Evolutionary conservation across 139 green algal species (phyloP).

Genomic region (Protoeuglena noctilucae): DNA sequence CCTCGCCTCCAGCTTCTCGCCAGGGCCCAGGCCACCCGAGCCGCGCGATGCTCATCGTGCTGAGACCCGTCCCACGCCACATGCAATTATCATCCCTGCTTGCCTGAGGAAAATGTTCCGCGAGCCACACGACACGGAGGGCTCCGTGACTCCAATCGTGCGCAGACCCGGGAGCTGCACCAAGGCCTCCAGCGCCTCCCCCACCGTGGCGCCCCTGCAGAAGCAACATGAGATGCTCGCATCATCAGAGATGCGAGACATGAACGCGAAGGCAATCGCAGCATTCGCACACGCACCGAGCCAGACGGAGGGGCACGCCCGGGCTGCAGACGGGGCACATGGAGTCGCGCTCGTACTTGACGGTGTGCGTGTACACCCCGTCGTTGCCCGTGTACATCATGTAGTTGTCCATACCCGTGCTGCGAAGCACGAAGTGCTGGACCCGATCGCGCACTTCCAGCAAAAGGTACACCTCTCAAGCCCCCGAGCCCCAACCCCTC

Average conservation of each 20-base stretch:
- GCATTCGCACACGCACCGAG: conserved; percentile 1
- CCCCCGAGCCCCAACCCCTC: too few species aligned
- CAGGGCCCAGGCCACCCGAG: background rate
- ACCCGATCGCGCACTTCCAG: too few species aligned
- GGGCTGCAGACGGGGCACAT: conserved; percentile 75
- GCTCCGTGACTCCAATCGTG: background rate
- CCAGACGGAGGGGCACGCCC: conserved; percentile 52
- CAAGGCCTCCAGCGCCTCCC: conserved; percentile 31
- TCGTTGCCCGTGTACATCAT: conserved; percentile 76
- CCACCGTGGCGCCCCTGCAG: conserved; percentile 32
- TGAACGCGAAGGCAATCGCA: background rate
- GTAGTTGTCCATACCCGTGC: conserved; percentile 81
- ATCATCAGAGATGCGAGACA: background rate
- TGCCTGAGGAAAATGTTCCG: background rate
- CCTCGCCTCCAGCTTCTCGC: conserved; percentile 46
- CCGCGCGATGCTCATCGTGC: background rate
- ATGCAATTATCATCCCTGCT: background rate
- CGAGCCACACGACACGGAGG: conserved; percentile 1
- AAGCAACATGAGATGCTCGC: background rate
- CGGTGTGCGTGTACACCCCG: conserved; percentile 87
- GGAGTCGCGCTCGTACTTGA: conserved; percentile 72
- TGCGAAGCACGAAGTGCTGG: too few species aligned
- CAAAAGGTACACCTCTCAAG: too few species aligned
- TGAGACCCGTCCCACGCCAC: conserved; percentile 1
- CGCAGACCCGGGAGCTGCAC: background rate